These are phyloP conservation scores for Debaryomyces prosopidis DNA, from an alignment of 805 yeast species.

Conservation along the genomic window DNA sequence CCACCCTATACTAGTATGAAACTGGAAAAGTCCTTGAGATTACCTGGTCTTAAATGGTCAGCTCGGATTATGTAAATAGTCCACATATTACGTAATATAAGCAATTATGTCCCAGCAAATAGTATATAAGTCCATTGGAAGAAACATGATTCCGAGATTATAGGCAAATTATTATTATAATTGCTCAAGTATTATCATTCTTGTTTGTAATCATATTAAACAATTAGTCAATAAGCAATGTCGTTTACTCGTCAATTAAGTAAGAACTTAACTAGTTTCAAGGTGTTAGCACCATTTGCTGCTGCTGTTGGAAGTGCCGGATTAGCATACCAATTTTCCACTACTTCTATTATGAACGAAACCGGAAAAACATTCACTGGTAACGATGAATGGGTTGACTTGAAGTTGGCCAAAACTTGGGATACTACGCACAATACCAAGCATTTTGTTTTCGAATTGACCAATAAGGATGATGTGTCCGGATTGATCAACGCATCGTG, in stretches of 20 bases:
- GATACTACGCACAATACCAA: slow-evolving; percentile 64
- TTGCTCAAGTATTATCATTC: too few species aligned
- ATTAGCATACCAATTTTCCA: slow-evolving; percentile 29
- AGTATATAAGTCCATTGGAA: too few species aligned
- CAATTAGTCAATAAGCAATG: slow-evolving; percentile 11
- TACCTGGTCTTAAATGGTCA: too few species aligned
- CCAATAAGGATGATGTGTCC: slow-evolving; percentile 61
- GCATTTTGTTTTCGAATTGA: slow-evolving; percentile 69
- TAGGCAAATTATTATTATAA: too few species aligned
- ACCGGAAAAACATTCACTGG: slow-evolving; percentile 54
- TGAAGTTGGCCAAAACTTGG: slow-evolving; percentile 51
- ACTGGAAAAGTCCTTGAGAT: too few species aligned
- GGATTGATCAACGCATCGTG: slow-evolving; percentile 83
- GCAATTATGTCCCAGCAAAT: too few species aligned
- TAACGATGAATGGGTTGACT: slow-evolving; percentile 70
- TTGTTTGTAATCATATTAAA: too few species aligned
- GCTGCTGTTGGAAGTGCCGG: slow-evolving; percentile 35
- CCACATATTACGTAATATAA: too few species aligned
- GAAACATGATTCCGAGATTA: too few species aligned
- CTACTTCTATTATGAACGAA: slow-evolving; percentile 32
- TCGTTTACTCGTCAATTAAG: slow-evolving; percentile 21
- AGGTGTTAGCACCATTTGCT: slow-evolving; percentile 29
- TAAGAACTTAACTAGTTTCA: slow-evolving; percentile 23
- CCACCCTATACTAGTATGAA: too few species aligned
- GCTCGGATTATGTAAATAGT: too few species aligned